Base-by-base conservation (phyloP, 1,139 yeast species). In the Candida tropicalis region DNA sequence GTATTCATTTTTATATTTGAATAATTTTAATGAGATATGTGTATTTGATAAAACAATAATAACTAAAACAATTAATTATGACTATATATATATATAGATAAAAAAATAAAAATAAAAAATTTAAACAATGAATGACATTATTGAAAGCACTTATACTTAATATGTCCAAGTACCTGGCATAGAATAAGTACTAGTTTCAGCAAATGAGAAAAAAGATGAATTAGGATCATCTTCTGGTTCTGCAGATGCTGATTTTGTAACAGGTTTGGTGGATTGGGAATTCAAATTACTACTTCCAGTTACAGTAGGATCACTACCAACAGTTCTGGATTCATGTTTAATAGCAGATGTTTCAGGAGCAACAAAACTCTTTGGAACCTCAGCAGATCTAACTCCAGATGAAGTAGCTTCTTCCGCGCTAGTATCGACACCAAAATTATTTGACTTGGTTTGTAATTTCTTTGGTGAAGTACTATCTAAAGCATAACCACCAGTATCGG, bases 131-230 rank as follows among this genome's bases (percentile, higher is more conserved):
- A 36, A 25, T 29, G 25, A 10, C 13, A n/a, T 20, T 5, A 22
- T 5, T 18, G 6, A 15, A 33, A 31, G 24, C 16, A 26, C n/a
- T n/a, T n/a, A n/a, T n/a, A n/a, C n/a, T 26, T 24, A 36, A 24
- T 4, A 22, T 20, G 12, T 35, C 52, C 52, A 48, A 13, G 46
- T 28, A 11, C 52, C 52, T 31, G 52, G 52, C 52, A 48, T 48
- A 17, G 38, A 32, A 38, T 40, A 45, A 20, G 44, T 34, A 16
- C 40, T 34, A 12, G 39, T 31, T 22, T 37, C 40, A 12, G 40
- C 40, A 28, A 29, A 13, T 15, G 40, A 28, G 29, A 37, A 37
- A 16, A 22, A 23, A 17, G 47, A 44, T 7, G 41, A 40, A 27
- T 47, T 41, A 4, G 42, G 43, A 7, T 34, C 43, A 5, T 44